Base-by-base conservation (phyloP, 106 monocot species). In the Apostasia ramifera region DNA sequence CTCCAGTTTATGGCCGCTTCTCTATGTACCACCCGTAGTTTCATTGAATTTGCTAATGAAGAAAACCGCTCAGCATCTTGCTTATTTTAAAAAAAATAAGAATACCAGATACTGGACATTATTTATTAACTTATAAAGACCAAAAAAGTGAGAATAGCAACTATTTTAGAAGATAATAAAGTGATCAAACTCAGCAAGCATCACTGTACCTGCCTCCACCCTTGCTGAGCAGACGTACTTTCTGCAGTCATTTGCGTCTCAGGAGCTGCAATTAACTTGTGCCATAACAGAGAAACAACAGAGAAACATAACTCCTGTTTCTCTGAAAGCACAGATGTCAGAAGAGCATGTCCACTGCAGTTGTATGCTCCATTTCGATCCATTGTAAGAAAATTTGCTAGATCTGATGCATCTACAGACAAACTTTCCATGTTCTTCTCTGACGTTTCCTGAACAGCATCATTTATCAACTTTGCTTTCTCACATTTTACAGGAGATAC, bases 221-320 rank as follows among this genome's bases (percentile, higher is more conserved):
- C 97, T 70, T 93, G 97, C 66, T 92, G 97, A 47, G 97, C 87
- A 13, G 92, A 92, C 14, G 89, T 98, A 74, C 97, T 82, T 73
- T 98, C 97, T 11, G 83, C 85, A 72, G 72, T 78, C 89, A 93
- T 85, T 80, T 92, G 76, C 53, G 87, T 88, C 80, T 92, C 92
- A 47, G 92, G 97, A 44, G 87, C 84, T 41, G 83, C 85, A 64
- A 98, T 82, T 61, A 98, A 71, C 65, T 93, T 98, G 53, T 87
- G 87, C 97, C 97, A 98, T 75, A 98, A 80, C 77, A 98, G 76
- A 45, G 92, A 90, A 71, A 98, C 97, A 66, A 98, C 97, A 64
- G 97, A 98, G 73, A 93, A 93, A 57, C 92, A 93, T 68, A 87
- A 65, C 64, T 98, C 97, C 46, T 90, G 93, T 63, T 90, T 93